Evolutionary conservation across 495 filamentous ascomycete species (phyloP).

Genomic region (Bryoglossum gracile): DNA sequence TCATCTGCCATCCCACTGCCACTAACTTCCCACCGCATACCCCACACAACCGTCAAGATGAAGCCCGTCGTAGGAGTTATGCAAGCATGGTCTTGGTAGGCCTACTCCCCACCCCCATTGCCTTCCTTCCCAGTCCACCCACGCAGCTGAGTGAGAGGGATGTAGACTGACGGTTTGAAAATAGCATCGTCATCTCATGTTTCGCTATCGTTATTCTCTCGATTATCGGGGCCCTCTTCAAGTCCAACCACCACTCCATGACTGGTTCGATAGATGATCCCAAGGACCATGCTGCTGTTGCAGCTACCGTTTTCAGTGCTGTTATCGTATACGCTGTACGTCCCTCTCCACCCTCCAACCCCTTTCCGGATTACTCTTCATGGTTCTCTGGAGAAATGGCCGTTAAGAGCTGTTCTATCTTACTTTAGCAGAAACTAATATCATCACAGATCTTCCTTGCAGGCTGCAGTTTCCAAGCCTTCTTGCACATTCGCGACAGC

Average conservation of each 20-base stretch:
- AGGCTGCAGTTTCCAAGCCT: conserved; percentile 82
- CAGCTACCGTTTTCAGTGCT: conserved; percentile 73
- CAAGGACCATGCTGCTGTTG: conserved; percentile 65
- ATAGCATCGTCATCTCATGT: conserved; percentile 76
- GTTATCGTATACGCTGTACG: conserved; percentile 81
- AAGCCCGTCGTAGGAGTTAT: conserved; percentile 85
- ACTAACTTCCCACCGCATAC: background rate
- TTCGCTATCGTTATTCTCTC: conserved; percentile 87
- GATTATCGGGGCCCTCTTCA: conserved; percentile 72
- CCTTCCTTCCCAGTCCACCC: background rate
- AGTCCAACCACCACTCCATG: conserved; percentile 68
- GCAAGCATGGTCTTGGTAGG: conserved; percentile 90
- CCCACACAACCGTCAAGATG: conserved; percentile 41
- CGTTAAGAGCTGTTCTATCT: background rate
- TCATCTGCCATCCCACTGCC: background rate
- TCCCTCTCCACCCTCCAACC: background rate
- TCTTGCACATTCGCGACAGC: conserved; percentile 68
- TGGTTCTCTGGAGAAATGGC: background rate
- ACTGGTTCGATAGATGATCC: conserved; percentile 71
- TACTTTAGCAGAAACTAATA: too few species aligned
- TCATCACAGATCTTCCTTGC: conserved; percentile 74
- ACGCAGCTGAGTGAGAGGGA: too few species aligned
- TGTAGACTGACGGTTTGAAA: too few species aligned
- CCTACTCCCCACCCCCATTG: conserved; percentile 4
- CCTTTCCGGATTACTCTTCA: too few species aligned